Evolutionary conservation across 139 green algal species (phyloP).

Genomic region (Micractinium sp.): DNA sequence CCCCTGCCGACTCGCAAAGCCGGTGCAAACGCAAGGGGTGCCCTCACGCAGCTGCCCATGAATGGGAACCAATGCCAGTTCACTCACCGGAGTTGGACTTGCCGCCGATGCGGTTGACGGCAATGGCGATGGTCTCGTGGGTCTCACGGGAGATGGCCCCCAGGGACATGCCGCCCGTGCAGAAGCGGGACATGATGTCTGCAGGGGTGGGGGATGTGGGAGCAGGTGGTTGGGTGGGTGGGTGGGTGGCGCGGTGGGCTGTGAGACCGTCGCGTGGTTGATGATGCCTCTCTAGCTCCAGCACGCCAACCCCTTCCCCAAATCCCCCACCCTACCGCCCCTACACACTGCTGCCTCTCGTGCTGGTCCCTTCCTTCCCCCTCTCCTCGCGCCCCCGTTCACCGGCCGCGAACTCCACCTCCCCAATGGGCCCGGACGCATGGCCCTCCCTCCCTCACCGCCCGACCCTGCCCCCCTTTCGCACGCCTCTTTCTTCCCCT

Average conservation of each 20-base stretch:
- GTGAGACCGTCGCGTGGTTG: too few species aligned
- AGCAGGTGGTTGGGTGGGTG: too few species aligned
- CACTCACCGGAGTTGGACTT: slow-evolving; percentile 89
- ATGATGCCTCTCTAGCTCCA: too few species aligned
- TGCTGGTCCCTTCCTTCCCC: too few species aligned
- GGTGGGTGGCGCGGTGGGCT: too few species aligned
- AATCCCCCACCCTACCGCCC: too few species aligned
- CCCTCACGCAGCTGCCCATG: not conserved
- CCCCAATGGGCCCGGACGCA: not conserved
- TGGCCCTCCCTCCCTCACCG: not conserved
- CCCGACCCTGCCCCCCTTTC: not conserved
- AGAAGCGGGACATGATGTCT: slow-evolving; percentile 96
- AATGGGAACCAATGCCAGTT: too few species aligned
- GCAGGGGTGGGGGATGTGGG: not conserved
- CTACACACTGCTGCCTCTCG: too few species aligned
- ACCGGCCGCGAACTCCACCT: too few species aligned
- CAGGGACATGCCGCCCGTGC: slow-evolving; percentile 98
- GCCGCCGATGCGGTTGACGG: slow-evolving; percentile 98
- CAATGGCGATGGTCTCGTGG: slow-evolving; percentile 98
- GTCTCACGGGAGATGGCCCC: slow-evolving; percentile 97
- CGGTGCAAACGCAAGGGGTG: slow-evolving; percentile 9
- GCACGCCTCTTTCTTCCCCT: too few species aligned
- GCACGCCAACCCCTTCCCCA: too few species aligned
- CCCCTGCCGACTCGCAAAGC: not conserved
- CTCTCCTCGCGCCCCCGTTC: too few species aligned